Percentiles rank a stretch among this genome's conserved stretches.
Evolutionary conservation across 2,329 filamentous ascomycete species (phyloP).

Genomic region (Aspergillus viridinutans): DNA sequence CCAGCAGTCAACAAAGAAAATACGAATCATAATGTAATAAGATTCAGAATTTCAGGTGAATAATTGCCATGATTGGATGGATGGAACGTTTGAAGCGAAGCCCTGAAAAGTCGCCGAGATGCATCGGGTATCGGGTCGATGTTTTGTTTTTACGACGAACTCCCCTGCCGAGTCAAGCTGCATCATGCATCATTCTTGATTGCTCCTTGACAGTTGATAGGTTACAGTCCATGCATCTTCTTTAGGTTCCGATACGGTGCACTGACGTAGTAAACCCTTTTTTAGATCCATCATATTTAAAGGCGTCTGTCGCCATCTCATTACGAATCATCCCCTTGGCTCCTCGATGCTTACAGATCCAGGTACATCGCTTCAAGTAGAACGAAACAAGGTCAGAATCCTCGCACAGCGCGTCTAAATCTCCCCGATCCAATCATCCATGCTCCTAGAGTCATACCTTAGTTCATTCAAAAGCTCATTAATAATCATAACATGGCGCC

Average conservation of each 20-base stretch:
- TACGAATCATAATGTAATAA: too few species aligned
- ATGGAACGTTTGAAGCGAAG: too few species aligned
- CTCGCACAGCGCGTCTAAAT: too few species aligned
- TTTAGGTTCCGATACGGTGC: not conserved
- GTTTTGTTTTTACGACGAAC: not conserved
- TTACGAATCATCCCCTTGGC: not conserved
- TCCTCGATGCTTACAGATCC: not conserved
- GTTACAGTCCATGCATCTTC: too few species aligned
- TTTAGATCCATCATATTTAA: not conserved
- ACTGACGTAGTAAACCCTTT: not conserved
- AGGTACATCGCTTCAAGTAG: not conserved
- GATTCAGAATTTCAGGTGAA: too few species aligned
- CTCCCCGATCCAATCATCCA: too few species aligned
- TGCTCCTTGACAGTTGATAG: too few species aligned
- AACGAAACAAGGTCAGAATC: not conserved
- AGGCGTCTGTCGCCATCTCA: not conserved
- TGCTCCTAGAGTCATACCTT: too few species aligned
- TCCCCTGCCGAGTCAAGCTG: not conserved
- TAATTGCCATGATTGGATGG: not conserved
- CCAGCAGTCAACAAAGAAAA: too few species aligned
- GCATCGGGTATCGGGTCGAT: not conserved
- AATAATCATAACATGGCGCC: not conserved
- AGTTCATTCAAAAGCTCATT: not conserved
- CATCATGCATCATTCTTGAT: too few species aligned
- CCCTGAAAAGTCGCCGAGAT: not conserved